Evolutionary conservation across 371 early-diverging fungal species (phyloP), one percentile per base, ranked within the genome.

Genomic region (Mortierella sp.): DNA sequence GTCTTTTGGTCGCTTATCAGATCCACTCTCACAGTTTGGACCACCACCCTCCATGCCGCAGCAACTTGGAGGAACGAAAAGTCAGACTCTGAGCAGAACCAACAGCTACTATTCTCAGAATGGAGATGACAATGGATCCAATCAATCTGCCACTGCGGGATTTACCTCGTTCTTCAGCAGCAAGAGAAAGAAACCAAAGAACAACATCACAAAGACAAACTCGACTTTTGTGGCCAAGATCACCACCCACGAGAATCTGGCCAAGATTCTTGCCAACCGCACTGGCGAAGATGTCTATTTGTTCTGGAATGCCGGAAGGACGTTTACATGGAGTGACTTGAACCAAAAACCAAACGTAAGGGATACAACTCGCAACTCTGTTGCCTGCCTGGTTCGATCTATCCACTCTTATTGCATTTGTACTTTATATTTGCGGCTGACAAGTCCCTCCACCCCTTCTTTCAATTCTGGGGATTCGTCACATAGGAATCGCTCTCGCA

Each of bases 191-290:
- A 86, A 84, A 62, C 82, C 84, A 39, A 85, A 83, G 52, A 85
- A 83, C n/a, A 86, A 82, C 57, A 83, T 89, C 34, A 79, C 86
- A 37, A 88, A 88, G 52, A 88, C 88, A 17, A 85, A 84, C 49
- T 88, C 88, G 12, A 85, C 89, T 7, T 96, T 94, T 84, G 95
- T 97, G 34, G 77, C 86, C n/a, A 87, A 87, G 43, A 91, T 96
- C 27, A 84, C 92, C 4, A 92, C 94, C 8, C 86, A 92, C 78
- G 93, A 94, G 40, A 88, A 93, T 56, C 78, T 94, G 41, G 91
- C 94, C 13, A 88, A 88, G 61, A 89, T 92, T 54, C 71, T 96
- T n/a, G 83, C 91, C 27, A 83, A 85, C 57, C 77, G 92, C 43
- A 80, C 85, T 40, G 82, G 80, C 53, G 88, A 94, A 60, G 86